These are phyloP conservation scores for Talaromyces sp. DNA, from an alignment of 2,329 filamentous ascomycete genomes.

Conservation along the genomic window DNA sequence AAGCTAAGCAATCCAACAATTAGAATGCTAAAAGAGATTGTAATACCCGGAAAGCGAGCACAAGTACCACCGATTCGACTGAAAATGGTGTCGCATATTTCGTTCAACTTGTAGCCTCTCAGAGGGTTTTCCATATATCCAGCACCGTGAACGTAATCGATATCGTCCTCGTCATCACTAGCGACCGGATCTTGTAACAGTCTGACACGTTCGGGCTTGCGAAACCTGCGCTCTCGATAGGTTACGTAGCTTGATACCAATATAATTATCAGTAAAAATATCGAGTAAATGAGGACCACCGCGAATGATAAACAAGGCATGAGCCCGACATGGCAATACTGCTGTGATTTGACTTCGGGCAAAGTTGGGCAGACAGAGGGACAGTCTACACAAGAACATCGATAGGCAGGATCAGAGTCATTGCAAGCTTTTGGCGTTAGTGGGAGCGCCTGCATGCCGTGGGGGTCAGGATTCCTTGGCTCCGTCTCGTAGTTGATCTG, in stretches of 20 bases:
- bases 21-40: constrained; percentile 70
- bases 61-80: constrained; percentile 73
- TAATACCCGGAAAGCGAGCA: constrained; percentile 77
- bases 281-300: constrained; percentile 78
- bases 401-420: constrained; percentile 75
- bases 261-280: constrained; percentile 64
- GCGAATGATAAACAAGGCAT: constrained; percentile 93
- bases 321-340: constrained; percentile 74
- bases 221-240: constrained; percentile 67
- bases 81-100: constrained; percentile 74
- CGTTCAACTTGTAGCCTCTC: constrained; percentile 77
- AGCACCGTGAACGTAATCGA: constrained; percentile 70
- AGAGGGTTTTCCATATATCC: constrained; percentile 75
- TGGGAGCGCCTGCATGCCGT: constrained; percentile 65
- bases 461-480: constrained; percentile 54
- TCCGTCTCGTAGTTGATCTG: constrained; percentile 84
- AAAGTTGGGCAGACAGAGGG: constrained; percentile 78
- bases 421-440: constrained; percentile 83
- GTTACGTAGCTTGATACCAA: constrained; percentile 69
- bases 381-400: constrained; percentile 92
- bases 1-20: constrained; percentile 74
- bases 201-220: constrained; percentile 75
- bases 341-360: constrained; percentile 64
- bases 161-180: constrained; percentile 92
- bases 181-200: constrained; percentile 77